Evolutionary conservation across 139 green algal genomes (phyloP).

Genomic region (Mychonastes homosphaera): DNA sequence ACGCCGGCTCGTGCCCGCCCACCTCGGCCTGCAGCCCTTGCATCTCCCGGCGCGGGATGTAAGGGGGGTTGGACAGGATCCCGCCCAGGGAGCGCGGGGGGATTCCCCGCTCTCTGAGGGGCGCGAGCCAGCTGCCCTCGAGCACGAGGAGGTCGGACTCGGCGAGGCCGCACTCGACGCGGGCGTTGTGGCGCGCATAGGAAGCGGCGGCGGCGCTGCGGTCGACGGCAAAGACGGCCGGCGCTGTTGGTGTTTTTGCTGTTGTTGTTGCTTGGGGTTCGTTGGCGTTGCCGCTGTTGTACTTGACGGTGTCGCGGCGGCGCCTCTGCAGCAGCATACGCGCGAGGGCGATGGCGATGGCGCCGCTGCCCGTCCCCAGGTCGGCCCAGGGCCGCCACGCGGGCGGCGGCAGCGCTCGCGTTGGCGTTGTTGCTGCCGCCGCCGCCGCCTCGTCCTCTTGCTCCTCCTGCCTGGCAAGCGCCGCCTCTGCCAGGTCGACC

Average conservation of each 20-base stretch:
- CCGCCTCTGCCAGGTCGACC: constrained; percentile 51
- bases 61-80: constrained; percentile 87
- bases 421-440: constrained; percentile 2
- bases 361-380: constrained; percentile 84
- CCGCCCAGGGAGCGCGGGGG: constrained; percentile 44
- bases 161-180: constrained; percentile 5
- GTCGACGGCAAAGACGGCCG: constrained; percentile 54
- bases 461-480: constrained; percentile 15
- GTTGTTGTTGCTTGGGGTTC: not conserved
- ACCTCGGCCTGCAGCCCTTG: constrained; percentile 62
- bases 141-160: constrained; percentile 31
- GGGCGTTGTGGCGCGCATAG: constrained; percentile 52
- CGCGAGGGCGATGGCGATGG: constrained; percentile 66
- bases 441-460: too few relatives aligned
- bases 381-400: constrained; percentile 58
- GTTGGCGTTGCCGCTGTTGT: not conserved
- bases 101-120: constrained; percentile 26
- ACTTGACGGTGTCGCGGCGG: not conserved
- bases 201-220: constrained; percentile 32
- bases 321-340: constrained; percentile 26
- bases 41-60: constrained; percentile 67
- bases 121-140: constrained; percentile 61
- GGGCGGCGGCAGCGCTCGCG: constrained; percentile 18
- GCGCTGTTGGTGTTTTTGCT: not conserved
- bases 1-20: constrained; percentile 62